phyloP scores from a whole-genome alignment of 176 grass and related monocot species.

The Oryza punctata region DNA sequence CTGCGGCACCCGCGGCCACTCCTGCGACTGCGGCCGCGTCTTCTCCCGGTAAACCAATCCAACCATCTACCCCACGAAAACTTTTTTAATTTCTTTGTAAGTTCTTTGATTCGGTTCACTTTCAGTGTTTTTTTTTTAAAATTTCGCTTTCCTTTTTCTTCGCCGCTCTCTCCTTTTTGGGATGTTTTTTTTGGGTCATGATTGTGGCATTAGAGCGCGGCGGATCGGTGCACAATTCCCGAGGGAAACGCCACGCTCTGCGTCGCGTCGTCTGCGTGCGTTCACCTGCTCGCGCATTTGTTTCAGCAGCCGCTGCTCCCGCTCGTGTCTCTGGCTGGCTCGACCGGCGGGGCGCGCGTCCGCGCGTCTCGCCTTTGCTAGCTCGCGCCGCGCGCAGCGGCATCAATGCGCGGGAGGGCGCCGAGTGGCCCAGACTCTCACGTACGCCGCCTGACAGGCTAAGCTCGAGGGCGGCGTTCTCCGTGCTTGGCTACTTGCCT shows the following conservation, averaged over 20 bases:
- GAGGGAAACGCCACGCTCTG: slow-evolving; percentile 36
- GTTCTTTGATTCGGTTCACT: slow-evolving; percentile 3
- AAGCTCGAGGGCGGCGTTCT: slow-evolving; percentile 2
- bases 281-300: slow-evolving; percentile 51
- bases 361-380: slow-evolving; percentile 21
- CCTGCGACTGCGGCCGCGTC: slow-evolving; percentile 97
- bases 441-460: slow-evolving; percentile 20
- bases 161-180: slow-evolving; percentile 34
- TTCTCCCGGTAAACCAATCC: slow-evolving; percentile 76
- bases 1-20: slow-evolving; percentile 94
- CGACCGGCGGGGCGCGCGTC: too few species aligned
- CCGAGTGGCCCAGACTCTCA: slow-evolving; percentile 47
- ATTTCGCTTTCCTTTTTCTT: not conserved
- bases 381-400: not conserved
- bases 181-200: slow-evolving; percentile 2
- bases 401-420: slow-evolving; percentile 9
- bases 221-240: slow-evolving; percentile 64
- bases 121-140: not conserved
- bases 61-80: not conserved
- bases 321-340: not conserved
- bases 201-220: slow-evolving; percentile 40
- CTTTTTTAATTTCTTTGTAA: too few species aligned
- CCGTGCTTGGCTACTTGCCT: not conserved
- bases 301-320: slow-evolving; percentile 27
- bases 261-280: too few species aligned